phyloP scores from a whole-genome alignment of 2,329 filamentous ascomycete species.

The Beauveria bassiana region DNA sequence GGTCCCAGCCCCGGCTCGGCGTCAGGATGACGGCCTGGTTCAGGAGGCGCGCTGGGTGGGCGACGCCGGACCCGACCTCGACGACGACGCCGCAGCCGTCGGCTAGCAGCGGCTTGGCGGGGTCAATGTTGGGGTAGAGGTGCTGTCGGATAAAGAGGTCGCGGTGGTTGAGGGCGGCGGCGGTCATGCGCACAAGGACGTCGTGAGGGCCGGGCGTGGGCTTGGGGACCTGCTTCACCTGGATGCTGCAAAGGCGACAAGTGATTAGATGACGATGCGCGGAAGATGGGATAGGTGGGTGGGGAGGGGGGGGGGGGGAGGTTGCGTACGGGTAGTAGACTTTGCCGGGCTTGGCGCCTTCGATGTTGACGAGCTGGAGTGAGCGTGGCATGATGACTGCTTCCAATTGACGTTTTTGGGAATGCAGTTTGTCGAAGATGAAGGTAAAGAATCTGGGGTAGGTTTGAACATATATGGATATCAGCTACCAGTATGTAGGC shows the following conservation, averaged over 20 bases:
- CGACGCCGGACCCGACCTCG: constrained; percentile 45
- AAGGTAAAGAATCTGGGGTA: background rate
- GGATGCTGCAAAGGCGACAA: constrained; percentile 34
- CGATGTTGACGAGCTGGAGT: constrained; percentile 59
- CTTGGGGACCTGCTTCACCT: constrained; percentile 52
- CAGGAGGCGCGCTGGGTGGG: constrained; percentile 30
- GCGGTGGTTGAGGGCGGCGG: constrained; percentile 85
- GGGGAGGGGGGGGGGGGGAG: background rate
- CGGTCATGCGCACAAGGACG: constrained; percentile 66
- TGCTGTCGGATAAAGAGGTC: constrained; percentile 92
- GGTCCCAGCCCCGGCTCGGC: constrained; percentile 71
- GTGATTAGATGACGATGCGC: background rate
- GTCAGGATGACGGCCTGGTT: constrained; percentile 69
- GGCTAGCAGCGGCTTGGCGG: constrained; percentile 68
- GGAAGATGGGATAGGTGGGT: no score
- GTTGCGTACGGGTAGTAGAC: constrained; percentile 69
- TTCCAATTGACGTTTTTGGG: background rate
- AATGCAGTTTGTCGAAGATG: background rate
- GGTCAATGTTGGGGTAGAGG: constrained; percentile 80
- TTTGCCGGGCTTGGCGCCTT: constrained; percentile 71
- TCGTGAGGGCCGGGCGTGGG: constrained; percentile 58
- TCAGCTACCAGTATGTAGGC: background rate
- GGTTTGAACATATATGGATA: background rate
- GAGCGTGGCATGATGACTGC: constrained; percentile 39
- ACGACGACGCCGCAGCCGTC: constrained; percentile 76